Percentiles rank a stretch among this genome's conserved stretches.
Conservation (phyloP, 2,329 filamentous ascomycete species). For the Aspergillus sp. region DNA sequence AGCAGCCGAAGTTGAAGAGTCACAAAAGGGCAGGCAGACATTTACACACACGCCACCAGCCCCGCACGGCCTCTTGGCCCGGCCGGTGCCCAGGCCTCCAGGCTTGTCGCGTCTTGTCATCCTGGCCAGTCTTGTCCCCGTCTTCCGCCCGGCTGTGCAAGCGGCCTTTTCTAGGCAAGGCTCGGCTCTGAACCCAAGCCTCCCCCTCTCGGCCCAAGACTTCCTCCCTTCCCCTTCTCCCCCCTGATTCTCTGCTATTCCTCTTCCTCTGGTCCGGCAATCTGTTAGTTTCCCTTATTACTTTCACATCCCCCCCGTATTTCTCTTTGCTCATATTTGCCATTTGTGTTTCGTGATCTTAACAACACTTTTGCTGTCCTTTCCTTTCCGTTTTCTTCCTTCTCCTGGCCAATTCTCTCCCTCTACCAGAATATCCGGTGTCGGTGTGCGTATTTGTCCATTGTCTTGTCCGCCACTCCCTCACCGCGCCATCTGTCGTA, state of each 20-base stretch:
- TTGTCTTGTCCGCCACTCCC: conserved; percentile 1
- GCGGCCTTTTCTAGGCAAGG: conserved; percentile 39
- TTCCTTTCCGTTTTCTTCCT: conserved; percentile 9
- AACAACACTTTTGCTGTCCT: background rate
- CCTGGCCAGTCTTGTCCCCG: conserved; percentile 26
- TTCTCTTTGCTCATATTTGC: background rate
- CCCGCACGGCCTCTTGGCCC: conserved; percentile 37
- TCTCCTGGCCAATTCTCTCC: conserved; percentile 10
- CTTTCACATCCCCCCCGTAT: conserved; percentile 2
- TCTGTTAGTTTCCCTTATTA: conserved; percentile 12
- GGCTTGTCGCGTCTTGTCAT: conserved; percentile 26
- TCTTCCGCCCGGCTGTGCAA: conserved; percentile 35
- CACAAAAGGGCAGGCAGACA: background rate
- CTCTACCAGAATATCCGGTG: conserved; percentile 7
- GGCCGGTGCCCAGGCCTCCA: conserved; percentile 14
- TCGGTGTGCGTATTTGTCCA: background rate
- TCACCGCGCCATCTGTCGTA: conserved; percentile 11
- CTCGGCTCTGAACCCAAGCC: conserved; percentile 30
- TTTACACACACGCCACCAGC: conserved; percentile 9
- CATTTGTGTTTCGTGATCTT: background rate
- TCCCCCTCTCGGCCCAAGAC: conserved; percentile 22
- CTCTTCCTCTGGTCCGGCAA: conserved; percentile 4
- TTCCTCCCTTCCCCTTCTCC: conserved; percentile 20
- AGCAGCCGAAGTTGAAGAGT: too few relatives aligned
- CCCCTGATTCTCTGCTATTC: conserved; percentile 7